Evolutionary conservation across 2,329 filamentous ascomycete genomes (phyloP), one percentile per base, ranked within the genome.

Genomic region (Zasmidium angulare): DNA sequence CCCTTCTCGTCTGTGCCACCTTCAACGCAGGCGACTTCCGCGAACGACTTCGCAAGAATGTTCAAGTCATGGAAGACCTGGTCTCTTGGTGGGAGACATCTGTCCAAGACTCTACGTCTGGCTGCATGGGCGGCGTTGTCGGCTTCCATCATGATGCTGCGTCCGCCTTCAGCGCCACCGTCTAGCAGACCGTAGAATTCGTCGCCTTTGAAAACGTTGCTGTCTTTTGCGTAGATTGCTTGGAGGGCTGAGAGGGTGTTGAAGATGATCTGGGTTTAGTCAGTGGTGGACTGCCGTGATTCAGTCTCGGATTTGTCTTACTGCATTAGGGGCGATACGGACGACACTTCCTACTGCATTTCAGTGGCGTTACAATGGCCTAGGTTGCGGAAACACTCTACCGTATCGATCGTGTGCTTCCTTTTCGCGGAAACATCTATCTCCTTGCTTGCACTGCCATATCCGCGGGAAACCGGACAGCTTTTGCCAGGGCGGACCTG

Each of bases 181-280:
- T 50, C 48, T 11, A 50, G 26, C 48, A 50, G 22, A 21, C 48
- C 48, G 22, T 50, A 50, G 22, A 50, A 50, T 14, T 50, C 48
- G 26, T 50, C 48, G 22, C 48, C 48, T 50, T 50, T 50, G 21
- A 24, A 24, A 9, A 50, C 48, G 29, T 50, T 50, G 48, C 48
- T 50, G 20, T 50, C 48, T 29, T 26, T 50, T 9, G 21, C 19
- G 48, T 50, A 21, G 17, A 50, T 50, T 12, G 48, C 29, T 19
- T 26, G 48, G 10, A 50, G 23, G 26, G 48, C 48, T 10, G 48
- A 50, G 2, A 50, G 48, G 11, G 48, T 50, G 23, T 26, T 50
- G 48, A 50, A 50, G 17, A 9, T 17, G 48, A 29, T 4, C 26
- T 29, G 26, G 26, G 11, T 11, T 29, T n/a, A 11, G 26, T 29